Conservation (phyloP, 768 basidiomycete genomes). For the Kwoniella newhampshirensis region DNA sequence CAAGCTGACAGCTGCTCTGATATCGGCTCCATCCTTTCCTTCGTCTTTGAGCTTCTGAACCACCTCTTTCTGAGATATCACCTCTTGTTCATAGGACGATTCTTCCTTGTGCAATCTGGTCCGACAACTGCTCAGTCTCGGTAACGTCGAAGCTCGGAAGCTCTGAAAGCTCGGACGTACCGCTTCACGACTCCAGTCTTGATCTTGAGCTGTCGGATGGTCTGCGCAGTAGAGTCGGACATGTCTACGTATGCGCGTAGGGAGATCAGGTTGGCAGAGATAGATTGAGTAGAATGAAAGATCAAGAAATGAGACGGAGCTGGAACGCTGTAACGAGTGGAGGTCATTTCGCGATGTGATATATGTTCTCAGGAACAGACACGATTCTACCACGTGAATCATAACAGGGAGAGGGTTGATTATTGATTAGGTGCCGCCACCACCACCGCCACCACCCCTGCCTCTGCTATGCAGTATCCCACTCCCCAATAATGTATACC, state of each 20-base stretch:
- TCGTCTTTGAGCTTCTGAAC: conserved; percentile 35
- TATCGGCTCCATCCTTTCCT: conserved; percentile 44
- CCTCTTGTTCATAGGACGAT: conserved; percentile 33
- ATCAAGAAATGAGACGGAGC: background rate
- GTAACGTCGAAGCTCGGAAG: background rate
- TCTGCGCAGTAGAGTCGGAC: conserved; percentile 36
- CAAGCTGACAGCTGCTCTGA: conserved; percentile 41
- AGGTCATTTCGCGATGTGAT: background rate
- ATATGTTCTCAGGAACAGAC: too few species aligned
- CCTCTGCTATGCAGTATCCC: too few species aligned
- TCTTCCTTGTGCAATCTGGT: conserved; percentile 43
- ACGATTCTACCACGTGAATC: too few species aligned
- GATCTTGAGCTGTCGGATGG: conserved; percentile 40
- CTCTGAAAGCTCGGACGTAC: conserved; percentile 27
- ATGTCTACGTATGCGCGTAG: too few species aligned
- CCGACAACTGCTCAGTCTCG: background rate
- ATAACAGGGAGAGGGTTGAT: too few species aligned
- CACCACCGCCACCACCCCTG: too few species aligned
- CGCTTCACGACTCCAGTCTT: conserved; percentile 47
- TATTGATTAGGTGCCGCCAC: too few species aligned
- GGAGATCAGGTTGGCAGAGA: background rate
- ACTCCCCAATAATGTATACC: too few species aligned
- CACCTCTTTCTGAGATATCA: conserved; percentile 22
- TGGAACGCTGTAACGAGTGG: background rate
- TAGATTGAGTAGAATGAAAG: background rate